Base-by-base conservation (phyloP, 495 filamentous ascomycete genomes). In the Sphaerosporella brunnea region DNA sequence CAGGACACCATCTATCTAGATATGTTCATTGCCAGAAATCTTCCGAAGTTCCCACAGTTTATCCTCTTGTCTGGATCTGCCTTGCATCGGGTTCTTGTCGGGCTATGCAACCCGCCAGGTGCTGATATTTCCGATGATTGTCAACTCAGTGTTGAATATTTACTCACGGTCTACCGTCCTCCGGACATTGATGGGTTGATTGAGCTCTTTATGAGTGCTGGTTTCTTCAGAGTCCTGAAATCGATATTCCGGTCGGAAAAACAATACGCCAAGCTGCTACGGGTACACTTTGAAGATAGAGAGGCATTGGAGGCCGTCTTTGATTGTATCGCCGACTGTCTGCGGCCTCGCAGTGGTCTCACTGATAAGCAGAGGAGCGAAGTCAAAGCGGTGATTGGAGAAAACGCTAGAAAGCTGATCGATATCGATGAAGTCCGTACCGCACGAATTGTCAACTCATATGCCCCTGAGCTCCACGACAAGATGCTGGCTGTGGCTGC, bases 21-120 rank as follows among this genome's bases (percentile, higher is more conserved):
- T 61, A 97, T 97, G 84, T 96, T 97, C 59, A 77, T 96, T 61
- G 88, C 90, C 36, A 79, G 90, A 48, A 97, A 93, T 55, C 71
- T 96, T 13, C 84, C 90, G 1, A 97, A 96, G 64, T 97, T 93
- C 59, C 86, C 84, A 3, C 87, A 95, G 61, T 94, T 93, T 56
- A 82, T 97, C 53, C 71, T 94, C 25, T 74, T 97, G 48, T 77
- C 90, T 0, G 90, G 86, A 41, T 81, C 81, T 5, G 79, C 80
- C 7, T 70, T 96, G 0, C 80, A 88, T 54, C 78, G 77, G 36
- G 78, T 94, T 30, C 68, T 97, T 35, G 66, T 74, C 7, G 82
- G 84, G 4, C 68, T 97, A 28, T 97, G 90, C 66, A 71, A 78
- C 50, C 92, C 82, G 53, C 84, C 90, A 1, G 75, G 73, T 4